Evolutionary conservation across 352 stramenopile species (phyloP).

Genomic region (Phytopythium ostracodes): DNA sequence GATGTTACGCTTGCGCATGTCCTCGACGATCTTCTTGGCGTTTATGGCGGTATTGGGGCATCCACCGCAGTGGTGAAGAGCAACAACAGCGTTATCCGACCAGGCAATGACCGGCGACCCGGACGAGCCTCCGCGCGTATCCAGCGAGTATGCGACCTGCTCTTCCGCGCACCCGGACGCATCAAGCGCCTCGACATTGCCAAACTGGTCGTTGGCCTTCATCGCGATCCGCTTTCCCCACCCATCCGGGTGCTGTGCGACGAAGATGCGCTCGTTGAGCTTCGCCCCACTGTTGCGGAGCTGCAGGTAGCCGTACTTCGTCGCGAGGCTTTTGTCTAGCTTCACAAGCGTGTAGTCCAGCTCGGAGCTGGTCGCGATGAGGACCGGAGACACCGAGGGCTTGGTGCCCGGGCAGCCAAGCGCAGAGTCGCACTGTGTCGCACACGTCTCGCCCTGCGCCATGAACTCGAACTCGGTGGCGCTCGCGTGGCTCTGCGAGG

Average conservation of each 20-base stretch:
- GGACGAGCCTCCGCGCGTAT: constrained; percentile 61
- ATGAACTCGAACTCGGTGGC: constrained; percentile 70
- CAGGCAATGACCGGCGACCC: constrained; percentile 52
- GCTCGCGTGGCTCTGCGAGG: constrained; percentile 31
- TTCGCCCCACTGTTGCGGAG: constrained; percentile 39
- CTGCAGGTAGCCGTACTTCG: constrained; percentile 50
- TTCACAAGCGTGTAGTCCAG: constrained; percentile 75
- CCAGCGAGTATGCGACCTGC: constrained; percentile 49
- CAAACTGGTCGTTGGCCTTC: constrained; percentile 20
- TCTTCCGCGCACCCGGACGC: constrained; percentile 41
- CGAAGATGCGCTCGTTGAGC: constrained; percentile 55
- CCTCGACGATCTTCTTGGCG: constrained; percentile 45
- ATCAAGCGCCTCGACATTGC: constrained; percentile 24
- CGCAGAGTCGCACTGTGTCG: constrained; percentile 22
- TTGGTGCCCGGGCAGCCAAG: constrained; percentile 36
- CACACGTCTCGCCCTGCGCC: constrained; percentile 37
- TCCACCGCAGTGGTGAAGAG: constrained; percentile 60
- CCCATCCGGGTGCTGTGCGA: constrained; percentile 55
- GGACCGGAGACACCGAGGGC: constrained; percentile 17
- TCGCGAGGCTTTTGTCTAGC: constrained; percentile 22
- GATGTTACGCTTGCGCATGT: constrained; percentile 36
- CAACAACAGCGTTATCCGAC: constrained; percentile 49
- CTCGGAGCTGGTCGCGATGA: constrained; percentile 30
- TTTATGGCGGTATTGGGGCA: constrained; percentile 64
- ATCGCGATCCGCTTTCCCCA: constrained; percentile 65